Percentiles rank a stretch among this genome's conserved stretches.
phyloP scores from a whole-genome alignment of 192 early-diverging fungal genomes.

The Entomortierella beljakovae region DNA sequence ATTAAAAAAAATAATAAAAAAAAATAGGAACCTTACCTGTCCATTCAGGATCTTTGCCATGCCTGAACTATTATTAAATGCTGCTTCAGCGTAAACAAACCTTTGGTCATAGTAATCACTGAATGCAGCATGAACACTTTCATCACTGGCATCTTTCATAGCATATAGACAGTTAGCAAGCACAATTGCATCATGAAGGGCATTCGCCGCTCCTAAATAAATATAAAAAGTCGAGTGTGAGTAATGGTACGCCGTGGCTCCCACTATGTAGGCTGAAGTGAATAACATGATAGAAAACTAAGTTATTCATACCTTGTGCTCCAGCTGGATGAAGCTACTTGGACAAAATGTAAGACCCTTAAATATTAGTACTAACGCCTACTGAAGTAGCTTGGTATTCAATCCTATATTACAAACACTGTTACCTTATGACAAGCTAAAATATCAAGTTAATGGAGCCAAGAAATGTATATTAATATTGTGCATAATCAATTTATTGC shows the following conservation, averaged over 20 bases:
- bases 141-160: not conserved
- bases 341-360: too few relatives aligned
- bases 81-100: not conserved
- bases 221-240: too few relatives aligned
- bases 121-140: not conserved
- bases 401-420: too few relatives aligned
- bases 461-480: too few relatives aligned
- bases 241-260: too few relatives aligned
- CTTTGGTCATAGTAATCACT: not conserved
- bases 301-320: not conserved
- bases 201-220: not conserved
- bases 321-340: not conserved
- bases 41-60: not conserved
- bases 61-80: not conserved
- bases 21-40: not conserved
- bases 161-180: not conserved
- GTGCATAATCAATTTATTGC: too few relatives aligned
- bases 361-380: too few relatives aligned
- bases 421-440: constrained; percentile 1
- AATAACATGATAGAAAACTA: too few relatives aligned
- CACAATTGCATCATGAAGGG: not conserved
- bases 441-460: not conserved
- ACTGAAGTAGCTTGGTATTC: too few relatives aligned
- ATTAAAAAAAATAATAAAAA: too few relatives aligned
- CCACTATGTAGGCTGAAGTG: too few relatives aligned